Evolutionary conservation across 2,329 filamentous ascomycete genomes (phyloP).

Genomic region (Fusarium compactum): DNA sequence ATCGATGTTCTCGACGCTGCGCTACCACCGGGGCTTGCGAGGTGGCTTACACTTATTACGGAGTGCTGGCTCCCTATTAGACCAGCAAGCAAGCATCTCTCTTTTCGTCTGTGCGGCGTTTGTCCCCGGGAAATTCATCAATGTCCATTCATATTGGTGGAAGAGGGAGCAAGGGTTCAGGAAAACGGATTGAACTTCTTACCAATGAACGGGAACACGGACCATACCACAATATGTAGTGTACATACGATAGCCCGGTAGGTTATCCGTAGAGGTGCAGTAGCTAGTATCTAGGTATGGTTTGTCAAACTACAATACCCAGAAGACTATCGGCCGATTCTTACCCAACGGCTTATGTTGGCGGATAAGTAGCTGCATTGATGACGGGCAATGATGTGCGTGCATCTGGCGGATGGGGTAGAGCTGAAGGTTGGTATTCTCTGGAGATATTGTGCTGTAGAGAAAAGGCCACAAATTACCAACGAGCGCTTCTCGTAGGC

Average conservation of each 20-base stretch:
- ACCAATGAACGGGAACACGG: slow-evolving; percentile 22
- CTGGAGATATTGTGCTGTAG: not conserved
- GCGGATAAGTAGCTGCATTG: slow-evolving; percentile 2
- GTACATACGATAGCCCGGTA: not conserved
- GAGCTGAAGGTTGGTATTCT: not conserved
- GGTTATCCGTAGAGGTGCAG: no score
- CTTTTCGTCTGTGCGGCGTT: slow-evolving; percentile 6
- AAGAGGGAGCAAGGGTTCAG: slow-evolving; percentile 17
- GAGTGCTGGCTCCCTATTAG: not conserved
- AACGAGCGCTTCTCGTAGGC: slow-evolving; percentile 5
- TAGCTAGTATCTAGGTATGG: not conserved
- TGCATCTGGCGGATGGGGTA: not conserved
- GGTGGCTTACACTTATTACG: slow-evolving; percentile 24
- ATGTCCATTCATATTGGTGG: slow-evolving; percentile 19
- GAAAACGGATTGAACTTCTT: not conserved
- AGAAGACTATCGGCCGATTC: slow-evolving; percentile 31
- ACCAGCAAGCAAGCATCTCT: not conserved
- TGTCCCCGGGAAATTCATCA: slow-evolving; percentile 8
- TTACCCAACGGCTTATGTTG: slow-evolving; percentile 12
- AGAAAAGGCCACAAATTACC: slow-evolving; percentile 2
- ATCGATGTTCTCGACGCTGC: slow-evolving; percentile 8
- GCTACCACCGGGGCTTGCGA: slow-evolving; percentile 21
- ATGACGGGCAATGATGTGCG: slow-evolving; percentile 17
- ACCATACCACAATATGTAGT: slow-evolving; percentile 2
- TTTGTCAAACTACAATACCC: slow-evolving; percentile 7